Base-by-base conservation (phyloP, 345 rosid species). In the Boechera retrofracta region DNA sequence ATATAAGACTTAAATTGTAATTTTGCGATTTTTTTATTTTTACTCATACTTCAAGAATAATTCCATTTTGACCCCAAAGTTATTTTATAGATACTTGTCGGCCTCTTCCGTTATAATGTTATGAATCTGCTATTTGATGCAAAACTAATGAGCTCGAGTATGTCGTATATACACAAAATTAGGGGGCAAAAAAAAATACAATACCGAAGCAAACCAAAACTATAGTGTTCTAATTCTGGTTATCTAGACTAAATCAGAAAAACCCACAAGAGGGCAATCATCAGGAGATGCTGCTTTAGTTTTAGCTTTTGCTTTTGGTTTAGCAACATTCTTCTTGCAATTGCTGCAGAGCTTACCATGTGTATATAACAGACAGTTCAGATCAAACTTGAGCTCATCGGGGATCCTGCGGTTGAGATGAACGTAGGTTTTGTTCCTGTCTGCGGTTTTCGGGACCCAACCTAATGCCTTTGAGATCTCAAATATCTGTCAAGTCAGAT, bases 381-480 rank as follows among this genome's bases (percentile, higher is more conserved):
- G 86, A 81, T 91, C 97, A 39, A 94, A 94, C 85, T 94, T 94
- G 31, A 90, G 92, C 71, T 89, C 91, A 6, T 86, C 69, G 1
- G 95, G 97, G 68, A 94, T 91, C 60, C 85, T 82, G 36, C 53
- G 83, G 81, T 91, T 91, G 55, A 91, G 97, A 83, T 92, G 95
- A 72, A 83, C 81, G 52, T 90, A 92, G 0, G 93, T 79, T 85
- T 88, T 94, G 35, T 89, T 86, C 79, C 90, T 85, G 76, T 94
- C 93, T 4, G 95, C 93, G 31, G 51, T 79, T 73, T 82, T 59
- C 18, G 98, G 98, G 10, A 94, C 87, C 98, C 98, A 94, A 35
- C 97, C 95, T 59, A 92, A 78, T 51, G 87, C 83, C 83, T 89
- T 94, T 38, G 93, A 69, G 66, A 94, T 92, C 91, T 94, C 97